Conservation (phyloP, 73 alveolate species). For the Paramecium octaurelia region DNA sequence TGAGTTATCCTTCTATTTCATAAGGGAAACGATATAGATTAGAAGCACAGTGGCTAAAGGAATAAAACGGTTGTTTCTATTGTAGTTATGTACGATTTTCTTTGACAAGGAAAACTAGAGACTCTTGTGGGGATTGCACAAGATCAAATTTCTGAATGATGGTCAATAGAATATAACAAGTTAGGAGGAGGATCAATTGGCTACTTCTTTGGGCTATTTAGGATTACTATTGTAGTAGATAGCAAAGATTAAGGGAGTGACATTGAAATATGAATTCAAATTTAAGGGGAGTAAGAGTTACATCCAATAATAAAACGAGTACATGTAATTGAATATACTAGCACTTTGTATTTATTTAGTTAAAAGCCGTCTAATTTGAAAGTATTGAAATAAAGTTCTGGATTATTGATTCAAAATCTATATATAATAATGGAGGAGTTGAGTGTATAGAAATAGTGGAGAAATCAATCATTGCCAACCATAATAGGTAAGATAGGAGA, state of each 20-base stretch:
- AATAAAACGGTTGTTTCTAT: constrained; percentile 20
- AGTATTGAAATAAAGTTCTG: neutral
- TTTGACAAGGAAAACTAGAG: constrained; percentile 32
- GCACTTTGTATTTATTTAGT: neutral
- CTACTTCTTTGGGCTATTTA: constrained; percentile 3
- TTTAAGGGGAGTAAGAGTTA: constrained; percentile 10
- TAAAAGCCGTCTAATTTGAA: neutral
- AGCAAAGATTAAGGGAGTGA: neutral
- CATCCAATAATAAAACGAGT: neutral
- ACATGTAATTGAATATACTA: neutral
- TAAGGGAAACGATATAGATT: constrained; percentile 1
- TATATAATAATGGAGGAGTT: constrained; percentile 28
- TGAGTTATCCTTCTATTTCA: neutral
- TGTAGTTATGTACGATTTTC: constrained; percentile 15
- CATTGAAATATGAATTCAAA: neutral
- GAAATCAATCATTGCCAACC: neutral
- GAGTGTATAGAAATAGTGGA: constrained; percentile 5
- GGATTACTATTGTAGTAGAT: neutral
- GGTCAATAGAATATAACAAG: neutral
- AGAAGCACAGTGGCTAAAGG: constrained; percentile 37
- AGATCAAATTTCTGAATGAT: neutral
- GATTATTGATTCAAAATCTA: neutral
- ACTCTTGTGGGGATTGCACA: constrained; percentile 28
- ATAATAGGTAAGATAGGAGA: constrained; percentile 36
- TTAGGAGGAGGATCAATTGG: neutral